Evolutionary conservation across 2,329 filamentous ascomycete genomes (phyloP).

Genomic region (Monilinia laxa): DNA sequence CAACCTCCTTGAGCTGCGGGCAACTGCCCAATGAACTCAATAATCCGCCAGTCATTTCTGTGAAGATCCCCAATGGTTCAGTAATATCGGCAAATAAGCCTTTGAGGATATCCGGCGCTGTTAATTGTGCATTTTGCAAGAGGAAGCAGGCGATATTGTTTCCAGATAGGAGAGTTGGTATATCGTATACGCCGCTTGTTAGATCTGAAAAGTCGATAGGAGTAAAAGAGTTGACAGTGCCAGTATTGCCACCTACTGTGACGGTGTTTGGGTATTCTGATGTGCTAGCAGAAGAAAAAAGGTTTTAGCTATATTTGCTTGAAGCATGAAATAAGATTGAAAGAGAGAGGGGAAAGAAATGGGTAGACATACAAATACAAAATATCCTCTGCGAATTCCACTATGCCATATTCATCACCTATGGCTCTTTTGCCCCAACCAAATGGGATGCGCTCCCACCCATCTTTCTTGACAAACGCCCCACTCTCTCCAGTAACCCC

Average conservation of each 20-base stretch:
- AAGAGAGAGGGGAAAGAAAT: too few species aligned
- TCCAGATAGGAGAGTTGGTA: slow-evolving; percentile 45
- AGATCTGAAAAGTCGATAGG: slow-evolving; percentile 47
- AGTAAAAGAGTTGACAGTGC: slow-evolving; percentile 51
- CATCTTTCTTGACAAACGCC: slow-evolving; percentile 4
- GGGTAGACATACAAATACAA: slow-evolving; percentile 37
- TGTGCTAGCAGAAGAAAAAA: slow-evolving; percentile 29
- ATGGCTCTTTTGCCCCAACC: slow-evolving; percentile 36
- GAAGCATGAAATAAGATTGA: fast-evolving
- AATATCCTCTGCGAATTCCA: slow-evolving; percentile 43
- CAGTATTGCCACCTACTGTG: slow-evolving; percentile 52
- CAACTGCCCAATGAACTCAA: background rate
- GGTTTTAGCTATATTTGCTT: background rate
- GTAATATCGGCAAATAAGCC: slow-evolving; percentile 42
- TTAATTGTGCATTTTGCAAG: slow-evolving; percentile 44
- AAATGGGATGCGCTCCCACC: slow-evolving; percentile 32
- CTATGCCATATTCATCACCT: slow-evolving; percentile 45
- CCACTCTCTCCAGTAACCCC: slow-evolving; percentile 23
- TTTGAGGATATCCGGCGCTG: slow-evolving; percentile 46
- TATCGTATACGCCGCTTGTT: slow-evolving; percentile 48
- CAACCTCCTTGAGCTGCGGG: background rate
- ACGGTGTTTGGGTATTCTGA: slow-evolving; percentile 45
- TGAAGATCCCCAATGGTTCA: slow-evolving; percentile 29
- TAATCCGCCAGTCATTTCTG: background rate
- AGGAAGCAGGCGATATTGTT: slow-evolving; percentile 50